A percentile compares a stretch with the other conserved stretches of the same genome.
Evolutionary conservation across 2,329 filamentous ascomycete genomes (phyloP).

Genomic region (Beauveria varroae): DNA sequence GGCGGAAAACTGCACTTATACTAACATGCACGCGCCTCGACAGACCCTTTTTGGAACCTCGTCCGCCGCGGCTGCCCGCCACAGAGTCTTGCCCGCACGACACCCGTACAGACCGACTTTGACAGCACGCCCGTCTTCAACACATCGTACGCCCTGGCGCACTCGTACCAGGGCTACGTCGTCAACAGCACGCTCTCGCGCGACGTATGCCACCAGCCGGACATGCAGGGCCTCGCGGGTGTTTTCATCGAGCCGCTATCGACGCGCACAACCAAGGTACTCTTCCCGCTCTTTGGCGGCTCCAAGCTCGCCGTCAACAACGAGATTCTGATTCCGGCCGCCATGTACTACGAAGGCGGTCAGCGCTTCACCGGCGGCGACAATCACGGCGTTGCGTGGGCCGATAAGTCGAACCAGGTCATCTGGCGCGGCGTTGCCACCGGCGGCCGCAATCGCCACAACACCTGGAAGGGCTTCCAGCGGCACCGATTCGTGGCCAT

Average conservation of each 20-base stretch:
- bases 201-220: constrained; percentile 59
- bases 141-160: constrained; percentile 36
- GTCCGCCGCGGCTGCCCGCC: constrained; percentile 55
- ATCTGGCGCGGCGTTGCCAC: constrained; percentile 64
- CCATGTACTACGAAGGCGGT: constrained; percentile 61
- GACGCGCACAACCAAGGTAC: constrained; percentile 45
- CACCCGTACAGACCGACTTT: constrained; percentile 36
- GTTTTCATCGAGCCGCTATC: constrained; percentile 56
- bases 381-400: constrained; percentile 49
- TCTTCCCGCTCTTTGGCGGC: constrained; percentile 61
- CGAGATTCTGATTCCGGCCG: constrained; percentile 61
- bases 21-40: constrained; percentile 11
- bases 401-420: constrained; percentile 43
- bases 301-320: constrained; percentile 64
- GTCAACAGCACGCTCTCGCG: constrained; percentile 53
- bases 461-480: constrained; percentile 67
- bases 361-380: constrained; percentile 52
- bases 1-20: background rate
- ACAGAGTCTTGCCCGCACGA: constrained; percentile 49
- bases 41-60: constrained; percentile 50
- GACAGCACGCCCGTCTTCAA: constrained; percentile 37
- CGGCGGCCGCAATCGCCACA: constrained; percentile 49
- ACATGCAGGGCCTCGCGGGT: constrained; percentile 55
- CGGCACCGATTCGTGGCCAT: constrained; percentile 68
- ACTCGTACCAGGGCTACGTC: constrained; percentile 51